Percentiles rank a stretch among this genome's conserved stretches.
phyloP scores from a whole-genome alignment of 2,329 filamentous ascomycete species.

The Botrytis sinoallii region DNA sequence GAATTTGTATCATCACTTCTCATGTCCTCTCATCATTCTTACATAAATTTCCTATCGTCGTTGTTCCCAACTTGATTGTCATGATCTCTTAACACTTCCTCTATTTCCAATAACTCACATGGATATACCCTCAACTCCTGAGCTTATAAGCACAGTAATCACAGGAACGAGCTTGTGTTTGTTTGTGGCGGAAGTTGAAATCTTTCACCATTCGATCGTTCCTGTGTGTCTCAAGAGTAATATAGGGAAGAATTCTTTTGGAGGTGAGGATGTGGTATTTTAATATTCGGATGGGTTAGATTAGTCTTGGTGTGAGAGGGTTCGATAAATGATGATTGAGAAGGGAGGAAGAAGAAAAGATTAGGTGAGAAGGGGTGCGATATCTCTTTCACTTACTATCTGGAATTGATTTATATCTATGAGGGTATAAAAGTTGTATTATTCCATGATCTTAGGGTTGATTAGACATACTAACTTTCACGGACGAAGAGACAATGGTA shows the following conservation, averaged over 20 bases:
- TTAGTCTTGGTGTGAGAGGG: neutral
- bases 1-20: neutral
- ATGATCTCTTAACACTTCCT: neutral
- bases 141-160: neutral
- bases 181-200: neutral
- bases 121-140: neutral
- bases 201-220: neutral
- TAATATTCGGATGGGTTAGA: neutral
- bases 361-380: neutral
- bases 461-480: rapidly evolving
- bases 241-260: neutral
- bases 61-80: neutral
- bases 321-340: neutral
- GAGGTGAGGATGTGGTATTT: neutral
- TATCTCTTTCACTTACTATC: neutral
- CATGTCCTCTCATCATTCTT: neutral
- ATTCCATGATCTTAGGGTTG: rapidly evolving
- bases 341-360: rapidly evolving
- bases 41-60: neutral
- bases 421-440: neutral
- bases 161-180: neutral
- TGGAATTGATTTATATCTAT: neutral
- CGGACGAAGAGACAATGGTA: rapidly evolving
- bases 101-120: neutral
- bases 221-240: neutral